phyloP scores from a whole-genome alignment of 192 early-diverging fungal genomes.

The Gaertneriomyces semiglobifer region DNA sequence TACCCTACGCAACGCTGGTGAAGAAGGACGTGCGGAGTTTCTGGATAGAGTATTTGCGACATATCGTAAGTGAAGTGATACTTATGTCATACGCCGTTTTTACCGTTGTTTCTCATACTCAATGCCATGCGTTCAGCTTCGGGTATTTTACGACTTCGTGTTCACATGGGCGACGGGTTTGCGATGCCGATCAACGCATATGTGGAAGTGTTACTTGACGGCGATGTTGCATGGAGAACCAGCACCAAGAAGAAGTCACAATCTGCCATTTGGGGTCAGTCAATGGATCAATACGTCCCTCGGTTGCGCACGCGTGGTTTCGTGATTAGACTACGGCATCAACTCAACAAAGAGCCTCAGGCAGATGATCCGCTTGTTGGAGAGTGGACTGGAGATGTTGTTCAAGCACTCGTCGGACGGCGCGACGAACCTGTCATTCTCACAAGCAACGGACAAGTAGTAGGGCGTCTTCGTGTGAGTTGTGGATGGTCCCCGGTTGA shows the following conservation, averaged over 20 bases:
- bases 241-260: slow-evolving; percentile 33
- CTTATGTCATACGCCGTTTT: too few relatives aligned
- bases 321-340: slow-evolving; percentile 20
- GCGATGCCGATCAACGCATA: slow-evolving; percentile 24
- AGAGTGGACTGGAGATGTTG: slow-evolving; percentile 37
- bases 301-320: slow-evolving; percentile 9
- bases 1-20: too few relatives aligned
- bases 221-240: slow-evolving; percentile 36
- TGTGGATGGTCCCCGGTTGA: slow-evolving; percentile 32
- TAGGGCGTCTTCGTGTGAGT: slow-evolving; percentile 16
- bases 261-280: slow-evolving; percentile 34
- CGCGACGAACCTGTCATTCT: slow-evolving; percentile 13
- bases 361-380: slow-evolving; percentile 35
- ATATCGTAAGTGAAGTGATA: too few relatives aligned
- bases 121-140: slow-evolving; percentile 22
- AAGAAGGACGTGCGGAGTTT: too few relatives aligned
- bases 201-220: slow-evolving; percentile 48
- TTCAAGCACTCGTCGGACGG: slow-evolving; percentile 33
- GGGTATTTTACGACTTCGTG: slow-evolving; percentile 51
- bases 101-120: background rate
- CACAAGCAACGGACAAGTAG: slow-evolving; percentile 4
- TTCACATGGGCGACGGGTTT: slow-evolving; percentile 43
- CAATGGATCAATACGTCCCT: slow-evolving; percentile 34
- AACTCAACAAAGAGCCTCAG: slow-evolving; percentile 16
- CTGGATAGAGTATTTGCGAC: too few relatives aligned